Conservation (phyloP, 2,329 filamentous ascomycete species). For the Exophiala oligosperma region DNA sequence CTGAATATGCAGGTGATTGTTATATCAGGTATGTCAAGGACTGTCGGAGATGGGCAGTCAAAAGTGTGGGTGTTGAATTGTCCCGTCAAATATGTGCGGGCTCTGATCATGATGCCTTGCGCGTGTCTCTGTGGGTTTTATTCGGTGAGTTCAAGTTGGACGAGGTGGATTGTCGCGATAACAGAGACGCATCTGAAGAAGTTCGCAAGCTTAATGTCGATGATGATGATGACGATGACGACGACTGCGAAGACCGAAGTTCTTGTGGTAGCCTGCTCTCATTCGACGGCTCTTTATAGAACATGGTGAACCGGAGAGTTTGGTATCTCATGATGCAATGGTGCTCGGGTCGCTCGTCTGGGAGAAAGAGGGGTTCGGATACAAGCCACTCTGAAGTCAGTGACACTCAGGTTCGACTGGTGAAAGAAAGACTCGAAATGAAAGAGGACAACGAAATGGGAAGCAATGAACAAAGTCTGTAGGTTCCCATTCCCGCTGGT, state of each 20-base stretch:
- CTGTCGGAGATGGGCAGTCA: too few species aligned
- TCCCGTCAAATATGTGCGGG: neutral
- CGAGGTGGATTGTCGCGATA: slow-evolving; percentile 21
- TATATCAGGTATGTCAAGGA: too few species aligned
- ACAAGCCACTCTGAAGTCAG: neutral
- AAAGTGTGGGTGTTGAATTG: neutral
- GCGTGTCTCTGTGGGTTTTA: neutral
- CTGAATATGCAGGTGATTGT: too few species aligned
- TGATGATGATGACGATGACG: slow-evolving; percentile 18
- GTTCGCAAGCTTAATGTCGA: slow-evolving; percentile 24
- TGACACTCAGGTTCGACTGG: neutral
- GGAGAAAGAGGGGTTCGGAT: neutral
- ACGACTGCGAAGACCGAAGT: neutral
- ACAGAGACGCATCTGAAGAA: slow-evolving; percentile 23
- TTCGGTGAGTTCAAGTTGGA: neutral
- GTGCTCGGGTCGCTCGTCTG: neutral
- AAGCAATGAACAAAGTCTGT: neutral
- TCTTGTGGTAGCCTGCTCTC: slow-evolving; percentile 14
- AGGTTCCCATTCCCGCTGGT: neutral
- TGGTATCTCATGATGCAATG: slow-evolving; percentile 28
- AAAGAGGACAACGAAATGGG: neutral
- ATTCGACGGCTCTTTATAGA: slow-evolving; percentile 28
- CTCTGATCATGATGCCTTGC: slow-evolving; percentile 2
- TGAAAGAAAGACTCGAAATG: neutral
- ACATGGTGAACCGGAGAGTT: slow-evolving; percentile 30